These are phyloP conservation scores for Artemisia tridentata DNA, from an alignment of 129 eudicot species.

Conservation along the genomic window DNA sequence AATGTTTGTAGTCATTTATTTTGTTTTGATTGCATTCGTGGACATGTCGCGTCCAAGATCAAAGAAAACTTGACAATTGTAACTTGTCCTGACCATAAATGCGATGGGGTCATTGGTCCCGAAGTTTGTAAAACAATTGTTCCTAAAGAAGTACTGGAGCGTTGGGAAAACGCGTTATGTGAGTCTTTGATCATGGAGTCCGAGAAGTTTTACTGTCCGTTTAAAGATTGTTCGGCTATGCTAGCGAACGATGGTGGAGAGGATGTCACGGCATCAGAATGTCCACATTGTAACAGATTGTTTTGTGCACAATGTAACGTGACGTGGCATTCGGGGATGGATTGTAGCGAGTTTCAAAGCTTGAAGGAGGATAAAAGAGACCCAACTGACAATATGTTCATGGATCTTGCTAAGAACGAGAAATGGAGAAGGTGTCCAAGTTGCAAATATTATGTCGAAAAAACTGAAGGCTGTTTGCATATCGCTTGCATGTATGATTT, in stretches of 20 bases:
- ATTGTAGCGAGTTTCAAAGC: slow-evolving; percentile 41
- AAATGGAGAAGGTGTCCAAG: slow-evolving; percentile 54
- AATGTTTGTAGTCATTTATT: slow-evolving; percentile 39
- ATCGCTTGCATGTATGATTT: slow-evolving; percentile 45
- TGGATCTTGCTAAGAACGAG: slow-evolving; percentile 41
- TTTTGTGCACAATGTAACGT: slow-evolving; percentile 58
- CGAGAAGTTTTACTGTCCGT: slow-evolving; percentile 56
- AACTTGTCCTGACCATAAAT: slow-evolving; percentile 35
- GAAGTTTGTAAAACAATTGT: slow-evolving; percentile 24
- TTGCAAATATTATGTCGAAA: slow-evolving; percentile 49
- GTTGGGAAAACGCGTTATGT: slow-evolving; percentile 44
- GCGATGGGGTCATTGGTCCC: slow-evolving; percentile 28
- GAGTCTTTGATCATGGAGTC: slow-evolving; percentile 35
- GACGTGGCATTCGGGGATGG: slow-evolving; percentile 45
- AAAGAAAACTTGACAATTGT: slow-evolving; percentile 22
- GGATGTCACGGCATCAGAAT: slow-evolving; percentile 35
- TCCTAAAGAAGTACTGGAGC: slow-evolving; percentile 33
- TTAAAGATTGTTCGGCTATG: slow-evolving; percentile 49
- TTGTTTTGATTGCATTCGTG: slow-evolving; percentile 42
- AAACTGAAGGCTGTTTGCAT: slow-evolving; percentile 44
- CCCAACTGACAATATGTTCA: slow-evolving; percentile 29
- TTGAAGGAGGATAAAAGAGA: slow-evolving; percentile 32
- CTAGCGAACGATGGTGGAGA: slow-evolving; percentile 35
- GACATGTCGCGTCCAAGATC: slow-evolving; percentile 41
- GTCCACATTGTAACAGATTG: slow-evolving; percentile 50